Evolutionary conservation across 805 yeast species (phyloP), one percentile per base, ranked within the genome.

Genomic region (Lipomyces orientalis): DNA sequence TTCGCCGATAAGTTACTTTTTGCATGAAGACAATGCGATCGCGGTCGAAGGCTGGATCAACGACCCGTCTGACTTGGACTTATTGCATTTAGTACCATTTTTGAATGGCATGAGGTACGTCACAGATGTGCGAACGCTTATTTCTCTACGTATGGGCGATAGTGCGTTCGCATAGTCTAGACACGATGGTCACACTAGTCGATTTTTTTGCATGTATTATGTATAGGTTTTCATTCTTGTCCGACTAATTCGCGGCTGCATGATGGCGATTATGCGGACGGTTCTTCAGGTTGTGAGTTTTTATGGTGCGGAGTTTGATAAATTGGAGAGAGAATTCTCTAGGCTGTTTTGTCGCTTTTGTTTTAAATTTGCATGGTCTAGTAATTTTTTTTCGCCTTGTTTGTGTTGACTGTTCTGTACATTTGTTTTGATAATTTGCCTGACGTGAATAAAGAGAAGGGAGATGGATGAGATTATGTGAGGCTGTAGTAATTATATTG

Each of bases 11-110:
- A 90, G 97, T 75, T 95, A 91, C 77, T 88, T 91, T 16, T 80
- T 86, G 77, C 93, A 94, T 77, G 91, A 88, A 67, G 88, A 88
- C 72, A 95, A 95, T 75, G 99, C 97, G 1, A 89, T 95, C 29
- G 88, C 90, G 80, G 92, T 95, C 6, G 97, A 93, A 79, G 98
- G 99, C 58, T 95, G 99, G 99, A 92, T 95, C 70, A 91, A 90
- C 75, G 99, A 95, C 78, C 97, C 96, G n/a, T 86, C 89, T 49
- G 99, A 95, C 76, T 82, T 88, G 29, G 97, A 92, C 74, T 80
- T 95, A 66, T 81, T 95, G 78, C 88, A 92, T 73, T 79, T 95
- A 62, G 78, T 95, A 55, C 98, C 99, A 1, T 80, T 95, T 75
- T 79, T 92, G 55, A 85, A 88, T 74, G 88, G 94, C 34, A 79